Percentiles rank a stretch among this genome's conserved stretches.
Conservation (phyloP, 768 basidiomycete species). For the Melanogaster broomeanus region DNA sequence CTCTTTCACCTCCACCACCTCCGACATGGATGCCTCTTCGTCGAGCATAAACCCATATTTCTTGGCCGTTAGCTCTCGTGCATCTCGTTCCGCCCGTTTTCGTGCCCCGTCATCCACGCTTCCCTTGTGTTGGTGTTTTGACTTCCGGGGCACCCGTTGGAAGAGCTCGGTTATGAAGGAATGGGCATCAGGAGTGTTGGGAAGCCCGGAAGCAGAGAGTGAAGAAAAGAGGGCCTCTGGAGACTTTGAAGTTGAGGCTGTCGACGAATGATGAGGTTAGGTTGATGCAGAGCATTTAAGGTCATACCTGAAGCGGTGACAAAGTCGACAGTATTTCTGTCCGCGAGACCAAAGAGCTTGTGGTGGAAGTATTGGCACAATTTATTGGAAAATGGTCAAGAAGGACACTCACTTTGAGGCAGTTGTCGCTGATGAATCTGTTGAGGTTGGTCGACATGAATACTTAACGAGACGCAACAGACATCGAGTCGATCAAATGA, state of each 20-base stretch:
- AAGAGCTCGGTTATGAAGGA: conserved; percentile 79
- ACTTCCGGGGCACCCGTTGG: conserved; percentile 73
- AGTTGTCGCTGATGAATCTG: conserved; percentile 78
- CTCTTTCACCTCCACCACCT: conserved; percentile 39
- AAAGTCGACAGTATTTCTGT: conserved; percentile 83
- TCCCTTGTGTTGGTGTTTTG: conserved; percentile 62
- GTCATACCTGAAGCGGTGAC: conserved; percentile 79
- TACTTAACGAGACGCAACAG: too few species aligned
- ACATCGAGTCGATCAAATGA: too few species aligned
- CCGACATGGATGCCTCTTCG: conserved; percentile 63
- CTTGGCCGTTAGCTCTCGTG: conserved; percentile 65
- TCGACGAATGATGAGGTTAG: conserved; percentile 2
- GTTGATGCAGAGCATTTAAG: neutral
- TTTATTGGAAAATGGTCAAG: neutral
- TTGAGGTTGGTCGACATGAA: conserved; percentile 65
- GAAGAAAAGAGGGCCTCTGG: conserved; percentile 76
- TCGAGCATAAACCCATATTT: conserved; percentile 85
- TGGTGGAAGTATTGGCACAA: conserved; percentile 3
- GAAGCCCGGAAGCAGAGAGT: conserved; percentile 76
- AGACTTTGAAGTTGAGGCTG: conserved; percentile 80
- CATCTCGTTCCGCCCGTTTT: conserved; percentile 74
- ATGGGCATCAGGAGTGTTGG: conserved; percentile 78
- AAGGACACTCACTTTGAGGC: conserved; percentile 54
- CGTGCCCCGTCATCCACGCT: conserved; percentile 44
- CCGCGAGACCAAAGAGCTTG: conserved; percentile 83